Conservation (phyloP, 2,329 filamentous ascomycete species). For the Sclerotinia subarctica region DNA sequence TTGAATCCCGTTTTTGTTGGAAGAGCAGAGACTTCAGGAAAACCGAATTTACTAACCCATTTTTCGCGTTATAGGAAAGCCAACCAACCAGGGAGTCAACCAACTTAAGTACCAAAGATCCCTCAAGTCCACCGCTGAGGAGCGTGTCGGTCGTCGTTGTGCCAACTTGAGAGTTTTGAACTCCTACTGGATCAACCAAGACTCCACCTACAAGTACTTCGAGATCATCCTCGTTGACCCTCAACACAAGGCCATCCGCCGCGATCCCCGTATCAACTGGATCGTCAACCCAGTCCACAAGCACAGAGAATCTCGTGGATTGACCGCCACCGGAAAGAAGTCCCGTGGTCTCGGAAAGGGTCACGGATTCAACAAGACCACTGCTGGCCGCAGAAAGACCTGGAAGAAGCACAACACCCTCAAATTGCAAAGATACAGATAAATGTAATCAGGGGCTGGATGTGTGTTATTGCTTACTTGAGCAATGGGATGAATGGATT, state of each 20-base stretch:
- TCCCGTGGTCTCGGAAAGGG: conserved; percentile 99
- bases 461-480: conserved; percentile 32
- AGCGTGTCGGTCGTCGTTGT: conserved; percentile 98
- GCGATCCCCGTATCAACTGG: conserved; percentile 99
- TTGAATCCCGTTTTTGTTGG: conserved; percentile 24
- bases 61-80: conserved; percentile 70
- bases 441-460: conserved; percentile 41
- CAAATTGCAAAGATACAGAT: conserved; percentile 97
- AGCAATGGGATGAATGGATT: conserved; percentile 28
- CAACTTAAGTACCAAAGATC: conserved; percentile 99
- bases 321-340: conserved; percentile 99
- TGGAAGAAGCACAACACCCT: conserved; percentile 99
- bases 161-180: conserved; percentile 99
- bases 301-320: conserved; percentile 97
- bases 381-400: conserved; percentile 96
- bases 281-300: conserved; percentile 99
- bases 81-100: conserved; percentile 99
- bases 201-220: conserved; percentile 99
- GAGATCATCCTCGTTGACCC: conserved; percentile 99
- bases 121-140: conserved; percentile 95
- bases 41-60: conserved; percentile 16
- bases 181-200: conserved; percentile 99
- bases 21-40: background rate
- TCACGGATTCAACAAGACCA: conserved; percentile 98
- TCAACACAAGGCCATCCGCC: conserved; percentile 99